Conservation (phyloP, 352 stramenopile species). For the Pythium vanterpoolii region DNA sequence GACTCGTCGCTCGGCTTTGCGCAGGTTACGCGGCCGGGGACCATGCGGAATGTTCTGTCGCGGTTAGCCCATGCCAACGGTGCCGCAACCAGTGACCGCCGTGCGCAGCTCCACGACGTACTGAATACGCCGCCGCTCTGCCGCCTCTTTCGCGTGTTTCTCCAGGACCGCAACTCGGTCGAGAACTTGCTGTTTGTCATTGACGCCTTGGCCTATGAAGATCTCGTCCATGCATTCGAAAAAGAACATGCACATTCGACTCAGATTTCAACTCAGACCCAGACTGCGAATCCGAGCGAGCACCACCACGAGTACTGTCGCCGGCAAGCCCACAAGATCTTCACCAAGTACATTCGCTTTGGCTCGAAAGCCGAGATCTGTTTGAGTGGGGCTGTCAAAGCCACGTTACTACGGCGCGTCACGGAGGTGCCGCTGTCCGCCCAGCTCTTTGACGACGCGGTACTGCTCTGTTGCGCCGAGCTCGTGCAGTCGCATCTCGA, state of each 20-base stretch:
- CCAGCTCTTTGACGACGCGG: constrained; percentile 56
- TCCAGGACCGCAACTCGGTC: constrained; percentile 50
- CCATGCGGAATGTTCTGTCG: constrained; percentile 53
- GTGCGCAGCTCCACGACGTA: constrained; percentile 47
- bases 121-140: constrained; percentile 45
- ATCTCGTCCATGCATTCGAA: constrained; percentile 55
- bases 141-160: constrained; percentile 55
- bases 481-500: constrained; percentile 63
- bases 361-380: constrained; percentile 70
- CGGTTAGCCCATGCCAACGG: constrained; percentile 41
- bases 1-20: constrained; percentile 38
- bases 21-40: constrained; percentile 33
- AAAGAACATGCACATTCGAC: too few species aligned
- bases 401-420: constrained; percentile 39
- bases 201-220: constrained; percentile 61
- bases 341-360: constrained; percentile 74
- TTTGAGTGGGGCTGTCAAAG: constrained; percentile 39
- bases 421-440: constrained; percentile 40
- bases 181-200: constrained; percentile 69
- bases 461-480: constrained; percentile 56
- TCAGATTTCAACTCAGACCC: too few species aligned
- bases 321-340: constrained; percentile 67
- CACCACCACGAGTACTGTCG: constrained; percentile 45
- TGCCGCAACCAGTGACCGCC: constrained; percentile 34
- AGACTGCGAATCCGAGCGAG: too few species aligned